A percentile compares a stretch with the other conserved stretches of the same genome.
Evolutionary conservation across 768 basidiomycete species (phyloP).

Genomic region (Paxillus rubicundulus): DNA sequence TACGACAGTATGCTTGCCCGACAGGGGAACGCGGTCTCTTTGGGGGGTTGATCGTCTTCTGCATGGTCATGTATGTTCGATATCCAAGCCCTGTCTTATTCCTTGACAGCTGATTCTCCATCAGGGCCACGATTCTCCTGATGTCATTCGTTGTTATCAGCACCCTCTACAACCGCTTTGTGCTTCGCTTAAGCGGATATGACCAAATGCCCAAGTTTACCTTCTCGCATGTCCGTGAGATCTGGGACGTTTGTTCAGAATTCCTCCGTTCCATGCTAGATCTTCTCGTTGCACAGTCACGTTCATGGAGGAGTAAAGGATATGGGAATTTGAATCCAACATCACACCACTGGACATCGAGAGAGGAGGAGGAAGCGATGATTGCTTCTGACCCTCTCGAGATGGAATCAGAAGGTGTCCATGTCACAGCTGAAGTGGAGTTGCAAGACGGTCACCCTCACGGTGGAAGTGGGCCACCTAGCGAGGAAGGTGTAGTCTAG

Average conservation of each 20-base stretch:
- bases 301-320: conserved; percentile 15
- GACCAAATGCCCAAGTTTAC: conserved; percentile 72
- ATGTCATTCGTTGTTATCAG: conserved; percentile 66
- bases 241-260: conserved; percentile 20
- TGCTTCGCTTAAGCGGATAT: conserved; percentile 66
- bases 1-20: conserved; percentile 65
- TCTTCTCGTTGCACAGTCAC: conserved; percentile 9
- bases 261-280: conserved; percentile 14
- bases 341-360: conserved; percentile 33
- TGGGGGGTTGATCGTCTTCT: conserved; percentile 52
- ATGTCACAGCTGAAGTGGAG: background rate
- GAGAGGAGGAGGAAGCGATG: conserved; percentile 31
- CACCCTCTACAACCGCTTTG: conserved; percentile 75
- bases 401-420: background rate
- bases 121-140: conserved; percentile 54
- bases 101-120: background rate
- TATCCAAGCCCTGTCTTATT: background rate
- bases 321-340: conserved; percentile 15
- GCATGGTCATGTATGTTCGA: conserved; percentile 57
- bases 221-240: conserved; percentile 21
- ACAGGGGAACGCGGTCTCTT: conserved; percentile 52
- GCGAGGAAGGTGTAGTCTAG: conserved; percentile 2
- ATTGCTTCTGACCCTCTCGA: conserved; percentile 26
- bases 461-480: background rate
- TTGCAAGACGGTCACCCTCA: background rate